Evolutionary conservation across 169 alveolate genomes (phyloP), one percentile per base, ranked within the genome.

Genomic region (Plasmodium coatneyi): DNA sequence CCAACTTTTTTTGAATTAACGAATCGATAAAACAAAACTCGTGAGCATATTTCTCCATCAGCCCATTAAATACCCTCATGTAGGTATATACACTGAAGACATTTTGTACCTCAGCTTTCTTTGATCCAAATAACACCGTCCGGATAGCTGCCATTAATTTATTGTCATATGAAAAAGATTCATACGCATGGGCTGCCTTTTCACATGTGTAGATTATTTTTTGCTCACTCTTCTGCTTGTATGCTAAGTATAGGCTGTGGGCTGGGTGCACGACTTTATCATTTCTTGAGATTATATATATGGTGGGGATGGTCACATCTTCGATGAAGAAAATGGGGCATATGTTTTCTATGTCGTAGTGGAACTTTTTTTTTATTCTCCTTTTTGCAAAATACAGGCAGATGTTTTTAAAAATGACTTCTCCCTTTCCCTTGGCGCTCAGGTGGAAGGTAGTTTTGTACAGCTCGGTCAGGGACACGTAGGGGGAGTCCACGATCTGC

Each of bases 401-500:
- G 25, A 89, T 70, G 28, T 89, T 89, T 80, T 89, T 89, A 22
- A 89, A 89, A 78, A 89, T 34, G 16, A 89, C 41, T 34, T 89
- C 94, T 36, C 56, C 72, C 49, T 89, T 78, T 89, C 71, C 41
- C 41, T 89, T 89, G n/a, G 70, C 87, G 32, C 78, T 30, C 52
- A 89, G 52, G 56, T 80, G 81, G 56, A 89, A 89, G 0, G 90
- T 89, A 4, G 94, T 89, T 34, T 89, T 89, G 56, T 89, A 89
- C 52, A 89, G 82, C 46, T 78, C 87, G 1, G 71, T 49, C 25
- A 89, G 32, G 30, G 94, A 89, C 34, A 89, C 94, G 71, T 60
- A 89, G 39, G 94, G 94, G 28, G 94, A 89, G 60, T 89, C 94
- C 82, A 89, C 54, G 52, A 89, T 89, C 94, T 89, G 80, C 14